Evolutionary conservation across 352 stramenopile species (phyloP).

Genomic region (Globisporangium okanoganense): DNA sequence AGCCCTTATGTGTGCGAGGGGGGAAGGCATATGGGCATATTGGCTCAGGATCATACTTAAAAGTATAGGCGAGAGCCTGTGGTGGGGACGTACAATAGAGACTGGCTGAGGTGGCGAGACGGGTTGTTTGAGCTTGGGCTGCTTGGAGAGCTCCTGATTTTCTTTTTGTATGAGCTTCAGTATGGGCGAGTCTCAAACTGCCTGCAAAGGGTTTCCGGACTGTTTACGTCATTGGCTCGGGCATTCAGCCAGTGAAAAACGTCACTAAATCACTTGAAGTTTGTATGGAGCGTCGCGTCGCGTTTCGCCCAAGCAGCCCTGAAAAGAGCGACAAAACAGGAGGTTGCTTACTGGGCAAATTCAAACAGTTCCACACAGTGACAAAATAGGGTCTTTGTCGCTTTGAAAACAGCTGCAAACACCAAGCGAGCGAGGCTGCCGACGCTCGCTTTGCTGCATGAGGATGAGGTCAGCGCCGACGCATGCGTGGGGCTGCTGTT

Average conservation of each 20-base stretch:
- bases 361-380: not conserved
- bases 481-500: not conserved
- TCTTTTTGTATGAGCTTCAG: constrained; percentile 4
- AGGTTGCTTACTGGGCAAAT: too few relatives aligned
- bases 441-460: not conserved
- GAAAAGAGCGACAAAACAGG: not conserved
- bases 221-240: constrained; percentile 8
- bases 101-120: not conserved
- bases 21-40: too few relatives aligned
- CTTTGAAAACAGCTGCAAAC: not conserved
- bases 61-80: too few relatives aligned
- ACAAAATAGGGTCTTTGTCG: not conserved
- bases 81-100: too few relatives aligned
- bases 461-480: not conserved
- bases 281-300: not conserved
- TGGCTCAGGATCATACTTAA: not conserved
- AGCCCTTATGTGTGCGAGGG: not conserved
- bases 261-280: not conserved
- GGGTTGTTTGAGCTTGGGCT: not conserved
- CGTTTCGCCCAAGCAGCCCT: not conserved
- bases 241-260: constrained; percentile 5
- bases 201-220: not conserved
- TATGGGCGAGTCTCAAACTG: not conserved
- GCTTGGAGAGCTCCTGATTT: constrained; percentile 7
- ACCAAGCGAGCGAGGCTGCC: not conserved